A percentile compares a stretch with the other conserved stretches of the same genome.
These are phyloP conservation scores for Corymbia maculata DNA, from an alignment of 345 rosid genomes.

Conservation along the genomic window DNA sequence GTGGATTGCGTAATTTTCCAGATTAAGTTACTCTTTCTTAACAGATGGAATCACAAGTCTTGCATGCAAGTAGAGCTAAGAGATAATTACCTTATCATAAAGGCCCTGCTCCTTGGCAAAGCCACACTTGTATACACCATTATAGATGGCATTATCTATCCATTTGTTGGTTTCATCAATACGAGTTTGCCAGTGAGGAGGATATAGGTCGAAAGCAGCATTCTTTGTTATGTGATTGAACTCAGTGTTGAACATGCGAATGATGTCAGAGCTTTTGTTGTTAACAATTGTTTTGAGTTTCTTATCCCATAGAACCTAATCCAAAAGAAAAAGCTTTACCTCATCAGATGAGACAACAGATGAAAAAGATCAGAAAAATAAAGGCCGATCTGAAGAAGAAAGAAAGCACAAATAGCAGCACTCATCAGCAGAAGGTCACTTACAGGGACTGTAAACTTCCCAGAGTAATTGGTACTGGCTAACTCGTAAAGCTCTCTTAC, in stretches of 20 bases:
- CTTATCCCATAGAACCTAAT: conserved; percentile 48
- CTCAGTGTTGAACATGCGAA: conserved; percentile 40
- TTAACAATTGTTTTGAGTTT: conserved; percentile 39
- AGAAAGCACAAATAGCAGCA: neutral
- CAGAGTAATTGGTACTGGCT: conserved; percentile 65
- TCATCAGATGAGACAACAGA: neutral
- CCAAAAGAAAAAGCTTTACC: neutral
- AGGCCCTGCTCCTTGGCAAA: conserved; percentile 42
- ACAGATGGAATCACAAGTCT: neutral
- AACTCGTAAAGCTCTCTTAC: conserved; percentile 73
- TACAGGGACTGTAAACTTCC: conserved; percentile 89
- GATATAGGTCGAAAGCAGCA: conserved; percentile 35
- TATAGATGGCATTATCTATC: conserved; percentile 24
- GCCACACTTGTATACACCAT: conserved; percentile 46
- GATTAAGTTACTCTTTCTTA: neutral
- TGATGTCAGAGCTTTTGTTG: conserved; percentile 42
- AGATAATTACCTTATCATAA: conserved; percentile 29
- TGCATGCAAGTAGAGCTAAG: neutral
- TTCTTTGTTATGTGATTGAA: conserved; percentile 38
- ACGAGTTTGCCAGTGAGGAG: conserved; percentile 11
- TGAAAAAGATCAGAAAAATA: neutral
- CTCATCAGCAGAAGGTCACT: conserved; percentile 8
- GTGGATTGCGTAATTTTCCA: neutral
- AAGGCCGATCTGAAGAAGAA: neutral
- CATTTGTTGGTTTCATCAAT: conserved; percentile 35